phyloP scores from a whole-genome alignment of 2,329 filamentous ascomycete species.

The Neofusicoccum sp. region DNA sequence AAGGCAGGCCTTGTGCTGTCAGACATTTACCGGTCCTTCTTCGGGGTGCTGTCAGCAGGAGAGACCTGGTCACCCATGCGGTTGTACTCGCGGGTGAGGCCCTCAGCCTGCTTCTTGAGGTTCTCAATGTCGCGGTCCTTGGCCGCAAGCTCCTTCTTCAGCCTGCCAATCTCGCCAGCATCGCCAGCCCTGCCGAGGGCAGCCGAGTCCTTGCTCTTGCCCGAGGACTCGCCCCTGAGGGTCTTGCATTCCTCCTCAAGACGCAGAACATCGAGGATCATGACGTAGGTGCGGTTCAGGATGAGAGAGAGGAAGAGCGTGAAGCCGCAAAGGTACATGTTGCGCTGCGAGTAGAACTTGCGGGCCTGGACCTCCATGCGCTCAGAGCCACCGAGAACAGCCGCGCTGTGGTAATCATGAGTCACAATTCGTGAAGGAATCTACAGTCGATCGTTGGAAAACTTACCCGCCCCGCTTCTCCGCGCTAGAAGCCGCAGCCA shows the following conservation, averaged over 20 bases:
- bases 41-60: conserved; percentile 49
- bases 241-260: conserved; percentile 89
- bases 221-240: conserved; percentile 66
- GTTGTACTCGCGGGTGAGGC: conserved; percentile 81
- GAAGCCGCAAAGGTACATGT: conserved; percentile 99
- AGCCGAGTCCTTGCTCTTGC: conserved; percentile 57
- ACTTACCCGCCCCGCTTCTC: conserved; percentile 52
- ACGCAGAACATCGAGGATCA: conserved; percentile 89
- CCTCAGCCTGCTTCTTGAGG: conserved; percentile 88
- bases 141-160: conserved; percentile 64
- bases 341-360: conserved; percentile 99
- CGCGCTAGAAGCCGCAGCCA: conserved; percentile 69
- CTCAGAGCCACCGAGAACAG: conserved; percentile 78
- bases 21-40: conserved; percentile 54
- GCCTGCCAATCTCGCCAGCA: conserved; percentile 69
- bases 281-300: conserved; percentile 96
- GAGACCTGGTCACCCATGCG: conserved; percentile 80
- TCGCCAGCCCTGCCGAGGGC: conserved; percentile 72
- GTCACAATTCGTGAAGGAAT: neutral
- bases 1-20: neutral
- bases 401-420: conserved; percentile 48
- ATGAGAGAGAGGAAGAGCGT: conserved; percentile 98
- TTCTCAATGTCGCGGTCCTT: conserved; percentile 82
- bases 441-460: conserved; percentile 19
- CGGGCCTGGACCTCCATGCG: conserved; percentile 98